These are phyloP conservation scores for Hydrangea macrophylla DNA, from an alignment of 148 eudicot genomes.

Conservation along the genomic window DNA sequence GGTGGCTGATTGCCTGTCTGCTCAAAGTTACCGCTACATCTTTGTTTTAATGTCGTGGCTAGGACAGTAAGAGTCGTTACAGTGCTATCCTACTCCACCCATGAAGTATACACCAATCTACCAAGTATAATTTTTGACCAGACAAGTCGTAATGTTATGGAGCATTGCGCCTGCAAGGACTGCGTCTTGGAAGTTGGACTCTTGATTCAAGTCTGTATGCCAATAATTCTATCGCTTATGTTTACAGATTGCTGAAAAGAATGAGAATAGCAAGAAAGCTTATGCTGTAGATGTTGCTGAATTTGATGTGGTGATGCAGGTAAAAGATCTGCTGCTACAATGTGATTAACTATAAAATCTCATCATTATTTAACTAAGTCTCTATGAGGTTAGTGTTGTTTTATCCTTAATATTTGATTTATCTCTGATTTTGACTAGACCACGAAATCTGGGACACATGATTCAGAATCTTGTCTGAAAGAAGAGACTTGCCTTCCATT, in stretches of 20 bases:
- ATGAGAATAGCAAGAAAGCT: conserved; percentile 49
- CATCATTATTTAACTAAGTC: background rate
- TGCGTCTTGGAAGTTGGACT: background rate
- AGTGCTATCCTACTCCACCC: too few species aligned
- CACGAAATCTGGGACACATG: conserved; percentile 78
- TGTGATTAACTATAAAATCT: background rate
- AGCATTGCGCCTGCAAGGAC: background rate
- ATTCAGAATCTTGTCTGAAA: conserved; percentile 83
- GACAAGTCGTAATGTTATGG: background rate
- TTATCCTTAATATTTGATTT: conserved; percentile 1
- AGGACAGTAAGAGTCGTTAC: too few species aligned
- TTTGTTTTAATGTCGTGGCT: too few species aligned
- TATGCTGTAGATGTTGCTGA: conserved; percentile 72
- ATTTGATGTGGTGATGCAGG: conserved; percentile 96
- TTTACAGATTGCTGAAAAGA: conserved; percentile 59
- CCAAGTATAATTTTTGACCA: too few species aligned
- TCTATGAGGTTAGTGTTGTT: background rate
- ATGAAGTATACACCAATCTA: too few species aligned
- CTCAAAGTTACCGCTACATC: too few species aligned
- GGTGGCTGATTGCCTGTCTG: too few species aligned
- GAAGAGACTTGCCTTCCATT: conserved; percentile 80
- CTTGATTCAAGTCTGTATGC: background rate
- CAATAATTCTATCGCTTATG: conserved; percentile 17
- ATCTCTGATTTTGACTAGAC: conserved; percentile 47
- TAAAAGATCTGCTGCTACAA: conserved; percentile 25